These are phyloP conservation scores for Aureobasidium sp. DNA, from an alignment of 2,329 filamentous ascomycete genomes.

Conservation along the genomic window DNA sequence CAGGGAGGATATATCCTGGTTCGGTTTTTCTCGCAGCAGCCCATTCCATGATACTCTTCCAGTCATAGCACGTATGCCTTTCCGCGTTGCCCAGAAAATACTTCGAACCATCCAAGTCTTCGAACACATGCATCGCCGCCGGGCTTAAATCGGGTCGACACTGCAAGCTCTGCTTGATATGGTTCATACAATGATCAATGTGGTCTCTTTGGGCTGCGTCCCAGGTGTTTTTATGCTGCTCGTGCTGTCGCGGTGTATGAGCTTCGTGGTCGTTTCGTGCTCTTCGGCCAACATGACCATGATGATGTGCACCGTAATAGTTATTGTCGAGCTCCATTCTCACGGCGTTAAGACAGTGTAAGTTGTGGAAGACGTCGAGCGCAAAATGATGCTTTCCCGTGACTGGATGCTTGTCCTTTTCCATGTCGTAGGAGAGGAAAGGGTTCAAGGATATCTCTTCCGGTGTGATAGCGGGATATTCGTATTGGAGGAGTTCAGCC, in stretches of 20 bases:
- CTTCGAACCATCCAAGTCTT: not conserved
- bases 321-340: not conserved
- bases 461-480: not conserved
- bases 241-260: not conserved
- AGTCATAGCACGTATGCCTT: slow-evolving; percentile 1
- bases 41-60: slow-evolving; percentile 2
- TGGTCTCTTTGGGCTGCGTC: not conserved
- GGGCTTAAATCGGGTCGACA: not conserved
- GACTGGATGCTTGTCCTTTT: not conserved
- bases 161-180: not conserved
- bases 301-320: not conserved
- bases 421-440: not conserved
- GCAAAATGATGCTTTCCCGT: not conserved
- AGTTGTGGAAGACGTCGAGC: slow-evolving; percentile 4
- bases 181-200: slow-evolving; percentile 8
- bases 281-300: not conserved
- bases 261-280: not conserved
- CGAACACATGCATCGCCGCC: not conserved
- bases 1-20: not conserved
- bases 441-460: not conserved
- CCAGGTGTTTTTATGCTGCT: not conserved
- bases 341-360: not conserved
- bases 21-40: not conserved
- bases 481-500: not conserved
- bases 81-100: not conserved